Percentiles rank a stretch among this genome's conserved stretches.
Conservation (phyloP, 169 alveolate species). For the Plasmodium billcollinsi region DNA sequence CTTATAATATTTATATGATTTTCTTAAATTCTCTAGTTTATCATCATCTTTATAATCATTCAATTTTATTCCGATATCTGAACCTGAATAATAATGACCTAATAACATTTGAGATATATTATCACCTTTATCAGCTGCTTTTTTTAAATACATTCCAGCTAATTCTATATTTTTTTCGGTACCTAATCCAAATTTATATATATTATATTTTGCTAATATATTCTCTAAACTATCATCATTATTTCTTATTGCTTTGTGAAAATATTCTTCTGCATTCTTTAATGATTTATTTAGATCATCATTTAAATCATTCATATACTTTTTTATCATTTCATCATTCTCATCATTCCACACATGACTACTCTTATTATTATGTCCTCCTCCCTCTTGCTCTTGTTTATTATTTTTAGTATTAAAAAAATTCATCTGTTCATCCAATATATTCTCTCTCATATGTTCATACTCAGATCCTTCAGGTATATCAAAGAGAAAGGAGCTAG, state of each 20-base stretch:
- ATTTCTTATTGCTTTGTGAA: slow-evolving; percentile 56
- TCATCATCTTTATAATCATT: slow-evolving; percentile 84
- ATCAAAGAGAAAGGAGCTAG: no score
- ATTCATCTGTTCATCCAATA: no score
- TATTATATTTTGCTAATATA: slow-evolving; percentile 81
- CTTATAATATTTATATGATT: slow-evolving; percentile 87
- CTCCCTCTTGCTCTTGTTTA: no score
- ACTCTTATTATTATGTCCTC: neutral
- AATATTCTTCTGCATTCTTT: slow-evolving; percentile 54
- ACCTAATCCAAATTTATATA: slow-evolving; percentile 86
- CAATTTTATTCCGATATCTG: slow-evolving; percentile 85
- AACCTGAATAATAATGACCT: slow-evolving; percentile 91
- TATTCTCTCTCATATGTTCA: no score
- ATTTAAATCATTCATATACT: slow-evolving; percentile 28
- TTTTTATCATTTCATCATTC: slow-evolving; percentile 29
- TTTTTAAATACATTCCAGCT: slow-evolving; percentile 87
- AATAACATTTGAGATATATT: slow-evolving; percentile 87
- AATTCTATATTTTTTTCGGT: slow-evolving; percentile 81
- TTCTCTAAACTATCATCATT: slow-evolving; percentile 52
- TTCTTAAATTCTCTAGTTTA: slow-evolving; percentile 80
- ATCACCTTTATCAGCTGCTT: slow-evolving; percentile 90
- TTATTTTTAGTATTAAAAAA: neutral
- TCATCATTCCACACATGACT: neutral
- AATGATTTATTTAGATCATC: slow-evolving; percentile 8
- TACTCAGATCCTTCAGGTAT: no score